Evolutionary conservation across 257 asterid genomes (phyloP).

Genomic region (Nicotiana tomentosiformis): DNA sequence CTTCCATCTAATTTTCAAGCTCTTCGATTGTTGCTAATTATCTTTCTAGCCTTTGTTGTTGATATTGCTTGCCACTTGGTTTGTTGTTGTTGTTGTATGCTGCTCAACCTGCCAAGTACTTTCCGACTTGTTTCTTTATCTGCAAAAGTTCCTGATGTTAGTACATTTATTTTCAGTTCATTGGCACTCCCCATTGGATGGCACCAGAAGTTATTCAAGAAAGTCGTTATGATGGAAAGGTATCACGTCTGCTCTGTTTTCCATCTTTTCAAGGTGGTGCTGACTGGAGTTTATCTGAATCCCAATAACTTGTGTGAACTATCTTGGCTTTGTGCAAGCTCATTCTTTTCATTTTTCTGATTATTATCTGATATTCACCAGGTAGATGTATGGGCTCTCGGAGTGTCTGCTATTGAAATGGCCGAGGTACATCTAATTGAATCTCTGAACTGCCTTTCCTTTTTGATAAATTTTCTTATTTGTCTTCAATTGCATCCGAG

Average conservation of each 20-base stretch:
- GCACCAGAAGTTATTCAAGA: conserved; percentile 99
- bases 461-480: not conserved
- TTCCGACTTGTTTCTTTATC: not conserved
- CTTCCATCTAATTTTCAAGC: no score
- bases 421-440: conserved; percentile 66
- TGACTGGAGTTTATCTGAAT: conserved; percentile 3
- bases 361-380: conserved; percentile 19
- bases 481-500: not conserved
- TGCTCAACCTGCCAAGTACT: not conserved
- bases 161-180: conserved; percentile 51
- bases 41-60: no score
- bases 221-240: conserved; percentile 99
- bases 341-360: conserved; percentile 6
- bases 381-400: conserved; percentile 99
- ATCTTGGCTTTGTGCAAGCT: not conserved
- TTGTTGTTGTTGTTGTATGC: not conserved
- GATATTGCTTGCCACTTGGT: no score
- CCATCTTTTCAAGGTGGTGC: not conserved
- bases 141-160: conserved; percentile 13
- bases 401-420: conserved; percentile 99
- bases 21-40: no score
- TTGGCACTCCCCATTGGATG: conserved; percentile 99
- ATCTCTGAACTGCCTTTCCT: conserved; percentile 1
- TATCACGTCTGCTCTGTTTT: conserved; percentile 17
- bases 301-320: not conserved